phyloP scores from a whole-genome alignment of 768 basidiomycete species.

The Pleurotus platypus region DNA sequence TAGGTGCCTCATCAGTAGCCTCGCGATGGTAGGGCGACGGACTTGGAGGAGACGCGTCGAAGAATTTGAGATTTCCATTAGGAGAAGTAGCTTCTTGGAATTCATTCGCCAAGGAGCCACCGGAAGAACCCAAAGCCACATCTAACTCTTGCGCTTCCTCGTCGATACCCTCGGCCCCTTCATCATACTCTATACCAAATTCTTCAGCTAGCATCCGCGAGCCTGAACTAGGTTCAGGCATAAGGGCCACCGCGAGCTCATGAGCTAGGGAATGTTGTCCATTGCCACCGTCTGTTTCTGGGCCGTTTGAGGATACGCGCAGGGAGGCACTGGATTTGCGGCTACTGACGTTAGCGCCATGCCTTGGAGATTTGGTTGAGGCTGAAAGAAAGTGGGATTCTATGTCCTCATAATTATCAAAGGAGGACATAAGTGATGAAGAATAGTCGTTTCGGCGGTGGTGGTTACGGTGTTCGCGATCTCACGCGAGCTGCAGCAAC shows the following conservation, averaged over 20 bases:
- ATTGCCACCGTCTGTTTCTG: slow-evolving; percentile 40
- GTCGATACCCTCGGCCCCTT: slow-evolving; percentile 81
- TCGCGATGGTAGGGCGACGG: slow-evolving; percentile 27
- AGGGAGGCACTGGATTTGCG: background rate
- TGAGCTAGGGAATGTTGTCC: slow-evolving; percentile 76
- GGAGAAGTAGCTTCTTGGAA: slow-evolving; percentile 17
- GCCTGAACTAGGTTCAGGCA: slow-evolving; percentile 80
- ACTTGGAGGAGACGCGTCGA: slow-evolving; percentile 43
- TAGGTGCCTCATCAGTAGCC: slow-evolving; percentile 53
- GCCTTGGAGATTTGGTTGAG: background rate
- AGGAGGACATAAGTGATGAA: background rate
- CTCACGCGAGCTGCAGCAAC: too few species aligned
- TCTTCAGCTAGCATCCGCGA: slow-evolving; percentile 82
- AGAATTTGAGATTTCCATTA: slow-evolving; percentile 24
- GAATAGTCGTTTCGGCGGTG: too few species aligned
- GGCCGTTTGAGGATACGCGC: slow-evolving; percentile 12
- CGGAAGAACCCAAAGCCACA: background rate
- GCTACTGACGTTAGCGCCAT: background rate
- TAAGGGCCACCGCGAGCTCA: slow-evolving; percentile 81
- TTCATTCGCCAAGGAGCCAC: slow-evolving; percentile 14
- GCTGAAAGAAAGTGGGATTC: background rate
- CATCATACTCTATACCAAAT: slow-evolving; percentile 87
- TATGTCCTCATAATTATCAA: background rate
- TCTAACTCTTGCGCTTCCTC: background rate
- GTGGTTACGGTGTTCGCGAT: too few species aligned